Evolutionary conservation across 768 basidiomycete genomes (phyloP).

Genomic region (Lactarius evosmus): DNA sequence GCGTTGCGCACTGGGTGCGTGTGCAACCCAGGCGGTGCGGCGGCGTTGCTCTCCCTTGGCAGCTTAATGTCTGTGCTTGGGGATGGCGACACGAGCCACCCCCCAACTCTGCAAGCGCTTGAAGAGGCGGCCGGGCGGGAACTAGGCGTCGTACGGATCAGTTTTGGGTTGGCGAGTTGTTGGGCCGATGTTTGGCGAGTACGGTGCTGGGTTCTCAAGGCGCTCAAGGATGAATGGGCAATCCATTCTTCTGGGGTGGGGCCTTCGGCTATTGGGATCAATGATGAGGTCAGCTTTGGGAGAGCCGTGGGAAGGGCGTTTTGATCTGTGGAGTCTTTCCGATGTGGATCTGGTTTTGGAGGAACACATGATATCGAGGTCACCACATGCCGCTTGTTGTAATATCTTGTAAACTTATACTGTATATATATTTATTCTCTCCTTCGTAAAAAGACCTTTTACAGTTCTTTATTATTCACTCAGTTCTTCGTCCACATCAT

Average conservation of each 20-base stretch:
- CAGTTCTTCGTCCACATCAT: background rate
- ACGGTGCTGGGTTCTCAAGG: constrained; percentile 31
- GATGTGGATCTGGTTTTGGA: constrained; percentile 4
- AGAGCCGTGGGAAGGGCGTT: constrained; percentile 14
- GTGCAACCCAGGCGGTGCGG: constrained; percentile 84
- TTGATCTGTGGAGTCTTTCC: constrained; percentile 8
- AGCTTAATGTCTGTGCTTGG: constrained; percentile 61
- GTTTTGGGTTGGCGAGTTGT: constrained; percentile 74
- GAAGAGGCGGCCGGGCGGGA: constrained; percentile 60
- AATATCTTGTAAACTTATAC: background rate
- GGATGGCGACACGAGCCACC: constrained; percentile 47
- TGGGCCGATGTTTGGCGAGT: constrained; percentile 62
- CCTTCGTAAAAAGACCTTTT: background rate
- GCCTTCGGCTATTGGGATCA: background rate
- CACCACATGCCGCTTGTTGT: constrained; percentile 2
- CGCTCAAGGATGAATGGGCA: constrained; percentile 16
- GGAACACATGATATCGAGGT: constrained; percentile 3
- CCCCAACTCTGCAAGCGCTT: constrained; percentile 46
- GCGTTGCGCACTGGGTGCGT: constrained; percentile 83
- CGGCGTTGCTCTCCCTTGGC: constrained; percentile 64
- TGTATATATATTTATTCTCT: background rate
- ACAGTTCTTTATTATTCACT: background rate
- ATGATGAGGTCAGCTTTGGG: background rate
- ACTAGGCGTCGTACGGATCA: constrained; percentile 71
- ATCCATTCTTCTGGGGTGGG: background rate